Evolutionary conservation across 2,329 filamentous ascomycete genomes (phyloP).

Genomic region (Incumbomyces lentus): DNA sequence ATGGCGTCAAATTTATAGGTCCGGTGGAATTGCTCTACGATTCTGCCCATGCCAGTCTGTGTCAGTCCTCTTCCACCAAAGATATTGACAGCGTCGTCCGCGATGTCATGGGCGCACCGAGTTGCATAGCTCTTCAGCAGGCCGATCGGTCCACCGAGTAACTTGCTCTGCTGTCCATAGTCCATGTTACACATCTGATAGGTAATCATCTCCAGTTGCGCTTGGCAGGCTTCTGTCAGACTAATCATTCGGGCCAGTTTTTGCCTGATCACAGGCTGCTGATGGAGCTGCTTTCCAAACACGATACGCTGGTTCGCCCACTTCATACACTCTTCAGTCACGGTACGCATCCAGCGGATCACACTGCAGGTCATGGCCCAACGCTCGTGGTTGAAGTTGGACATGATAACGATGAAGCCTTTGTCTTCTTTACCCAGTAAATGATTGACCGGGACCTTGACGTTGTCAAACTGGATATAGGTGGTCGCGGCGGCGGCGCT

Average conservation of each 20-base stretch:
- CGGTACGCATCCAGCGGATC: slow-evolving; percentile 51
- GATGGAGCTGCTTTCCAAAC: slow-evolving; percentile 58
- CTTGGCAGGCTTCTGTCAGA: slow-evolving; percentile 57
- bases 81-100: slow-evolving; percentile 56
- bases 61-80: slow-evolving; percentile 69
- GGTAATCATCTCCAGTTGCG: slow-evolving; percentile 45
- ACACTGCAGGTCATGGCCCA: slow-evolving; percentile 57
- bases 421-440: slow-evolving; percentile 58
- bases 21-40: slow-evolving; percentile 55
- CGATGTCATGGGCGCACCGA: slow-evolving; percentile 61
- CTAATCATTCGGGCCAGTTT: slow-evolving; percentile 60
- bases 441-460: slow-evolving; percentile 60
- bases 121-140: slow-evolving; percentile 62
- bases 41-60: slow-evolving; percentile 57
- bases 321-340: slow-evolving; percentile 55
- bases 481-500: slow-evolving; percentile 58
- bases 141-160: slow-evolving; percentile 62
- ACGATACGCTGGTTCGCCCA: slow-evolving; percentile 75
- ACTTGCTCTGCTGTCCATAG: slow-evolving; percentile 29
- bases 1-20: slow-evolving; percentile 55
- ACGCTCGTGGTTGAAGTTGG: slow-evolving; percentile 72
- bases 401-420: slow-evolving; percentile 67
- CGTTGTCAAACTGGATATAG: slow-evolving; percentile 66
- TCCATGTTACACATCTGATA: slow-evolving; percentile 46
- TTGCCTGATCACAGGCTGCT: slow-evolving; percentile 64